Evolutionary conservation across 768 basidiomycete genomes (phyloP).

Genomic region (Psilocybe tampanensis): DNA sequence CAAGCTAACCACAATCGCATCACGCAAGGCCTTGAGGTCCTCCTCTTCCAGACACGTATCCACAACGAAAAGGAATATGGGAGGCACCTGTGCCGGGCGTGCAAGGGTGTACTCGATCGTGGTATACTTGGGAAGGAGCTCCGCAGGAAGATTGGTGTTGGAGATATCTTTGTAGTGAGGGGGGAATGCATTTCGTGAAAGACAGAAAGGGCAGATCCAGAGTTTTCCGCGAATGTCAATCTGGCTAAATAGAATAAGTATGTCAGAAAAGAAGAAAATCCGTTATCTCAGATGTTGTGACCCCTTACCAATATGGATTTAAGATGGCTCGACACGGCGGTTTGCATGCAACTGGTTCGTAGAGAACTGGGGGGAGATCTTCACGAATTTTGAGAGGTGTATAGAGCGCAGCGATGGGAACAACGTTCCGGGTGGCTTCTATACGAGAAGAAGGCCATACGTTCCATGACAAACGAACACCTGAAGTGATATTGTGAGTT

Average conservation of each 20-base stretch:
- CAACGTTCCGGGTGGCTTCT: slow-evolving; percentile 97
- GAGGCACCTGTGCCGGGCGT: slow-evolving; percentile 91
- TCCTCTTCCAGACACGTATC: slow-evolving; percentile 97
- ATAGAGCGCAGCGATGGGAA: slow-evolving; percentile 96
- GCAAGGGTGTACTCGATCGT: slow-evolving; percentile 98
- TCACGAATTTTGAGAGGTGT: slow-evolving; percentile 93
- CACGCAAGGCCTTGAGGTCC: slow-evolving; percentile 93
- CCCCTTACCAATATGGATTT: slow-evolving; percentile 90
- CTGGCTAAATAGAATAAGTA: slow-evolving; percentile 57
- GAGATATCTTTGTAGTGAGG: slow-evolving; percentile 99
- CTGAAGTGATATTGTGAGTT: slow-evolving; percentile 38
- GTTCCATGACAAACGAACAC: slow-evolving; percentile 97
- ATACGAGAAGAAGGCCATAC: slow-evolving; percentile 98
- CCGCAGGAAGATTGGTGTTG: slow-evolving; percentile 93
- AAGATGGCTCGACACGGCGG: slow-evolving; percentile 96
- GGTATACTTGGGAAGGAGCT: slow-evolving; percentile 96
- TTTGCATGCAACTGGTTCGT: slow-evolving; percentile 99
- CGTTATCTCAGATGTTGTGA: not conserved
- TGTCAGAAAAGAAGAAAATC: not conserved
- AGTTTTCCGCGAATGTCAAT: slow-evolving; percentile 98
- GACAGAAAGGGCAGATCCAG: slow-evolving; percentile 99
- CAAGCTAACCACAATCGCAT: slow-evolving; percentile 91
- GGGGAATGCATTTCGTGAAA: slow-evolving; percentile 96
- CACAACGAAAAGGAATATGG: slow-evolving; percentile 95
- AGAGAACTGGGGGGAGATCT: slow-evolving; percentile 93